phyloP scores from a whole-genome alignment of 441 rosid species.

The Brassica balearica region DNA sequence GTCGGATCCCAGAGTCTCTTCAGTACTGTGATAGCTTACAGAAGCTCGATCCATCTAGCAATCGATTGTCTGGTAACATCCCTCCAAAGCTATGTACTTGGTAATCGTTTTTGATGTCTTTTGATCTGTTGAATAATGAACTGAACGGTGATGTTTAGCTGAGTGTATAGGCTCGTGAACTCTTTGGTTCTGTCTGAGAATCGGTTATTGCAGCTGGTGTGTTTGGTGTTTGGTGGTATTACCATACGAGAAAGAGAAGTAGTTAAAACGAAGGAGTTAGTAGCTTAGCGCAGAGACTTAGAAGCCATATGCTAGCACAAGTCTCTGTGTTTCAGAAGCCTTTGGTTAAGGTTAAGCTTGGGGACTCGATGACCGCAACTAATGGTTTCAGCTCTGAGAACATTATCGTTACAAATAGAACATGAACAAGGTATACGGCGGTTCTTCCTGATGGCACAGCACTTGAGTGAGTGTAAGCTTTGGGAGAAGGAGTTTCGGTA shows the following conservation, averaged over 20 bases:
- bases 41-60: constrained; percentile 67
- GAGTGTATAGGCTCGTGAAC: constrained; percentile 63
- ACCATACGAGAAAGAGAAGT: constrained; percentile 47
- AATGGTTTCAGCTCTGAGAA: constrained; percentile 62
- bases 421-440: constrained; percentile 78
- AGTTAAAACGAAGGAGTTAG: constrained; percentile 57
- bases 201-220: constrained; percentile 73
- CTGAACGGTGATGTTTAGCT: constrained; percentile 62
- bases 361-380: constrained; percentile 84
- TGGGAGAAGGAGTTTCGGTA: constrained; percentile 69
- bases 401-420: constrained; percentile 62
- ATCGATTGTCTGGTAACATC: constrained; percentile 67
- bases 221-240: constrained; percentile 82
- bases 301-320: constrained; percentile 63
- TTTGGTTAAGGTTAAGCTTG: constrained; percentile 76
- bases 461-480: constrained; percentile 72
- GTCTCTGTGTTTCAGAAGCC: constrained; percentile 89
- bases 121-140: constrained; percentile 72
- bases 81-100: constrained; percentile 72
- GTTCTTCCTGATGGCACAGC: constrained; percentile 84
- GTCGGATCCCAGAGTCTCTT: constrained; percentile 64
- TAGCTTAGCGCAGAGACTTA: constrained; percentile 62
- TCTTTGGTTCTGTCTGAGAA: constrained; percentile 60
- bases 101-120: constrained; percentile 70
- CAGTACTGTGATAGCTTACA: constrained; percentile 66